phyloP scores from a whole-genome alignment of 192 early-diverging fungal species.

The Coemansia sp. region DNA sequence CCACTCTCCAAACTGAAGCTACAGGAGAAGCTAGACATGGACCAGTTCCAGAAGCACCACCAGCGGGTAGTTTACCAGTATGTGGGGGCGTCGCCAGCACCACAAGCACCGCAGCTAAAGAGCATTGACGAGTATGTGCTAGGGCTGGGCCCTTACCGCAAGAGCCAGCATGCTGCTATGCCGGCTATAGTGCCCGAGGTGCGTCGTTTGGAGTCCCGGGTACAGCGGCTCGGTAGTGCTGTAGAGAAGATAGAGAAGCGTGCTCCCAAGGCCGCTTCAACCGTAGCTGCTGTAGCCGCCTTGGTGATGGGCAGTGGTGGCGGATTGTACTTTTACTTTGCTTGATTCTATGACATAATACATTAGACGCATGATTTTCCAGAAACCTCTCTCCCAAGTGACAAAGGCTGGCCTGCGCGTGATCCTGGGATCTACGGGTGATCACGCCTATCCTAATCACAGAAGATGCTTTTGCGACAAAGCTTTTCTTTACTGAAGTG shows the following conservation, averaged over 20 bases:
- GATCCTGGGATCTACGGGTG: not conserved
- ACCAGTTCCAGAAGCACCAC: slow-evolving; percentile 2
- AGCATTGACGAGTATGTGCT: not conserved
- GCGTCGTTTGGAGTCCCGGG: too few species aligned
- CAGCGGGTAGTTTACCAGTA: slow-evolving; percentile 5
- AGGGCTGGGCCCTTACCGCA: not conserved
- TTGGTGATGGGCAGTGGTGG: slow-evolving; percentile 6
- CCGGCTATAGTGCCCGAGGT: too few species aligned
- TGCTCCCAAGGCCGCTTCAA: not conserved
- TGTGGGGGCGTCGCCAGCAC: slow-evolving; percentile 1
- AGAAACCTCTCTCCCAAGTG: not conserved
- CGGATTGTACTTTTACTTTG: slow-evolving; percentile 16
- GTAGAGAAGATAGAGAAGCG: not conserved
- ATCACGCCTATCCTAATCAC: not conserved
- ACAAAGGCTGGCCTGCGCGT: slow-evolving; percentile 10
- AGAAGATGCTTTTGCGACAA: not conserved
- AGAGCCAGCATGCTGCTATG: not conserved
- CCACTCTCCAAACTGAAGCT: not conserved
- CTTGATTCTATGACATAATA: slow-evolving; percentile 7
- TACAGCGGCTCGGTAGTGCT: too few species aligned
- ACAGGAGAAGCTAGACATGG: not conserved
- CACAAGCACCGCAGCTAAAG: not conserved
- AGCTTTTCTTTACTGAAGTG: too few species aligned
- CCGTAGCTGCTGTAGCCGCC: not conserved
- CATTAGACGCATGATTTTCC: not conserved